These are phyloP conservation scores for Fomes fomentarius DNA, from an alignment of 1,284 basidiomycete species.

Conservation along the genomic window DNA sequence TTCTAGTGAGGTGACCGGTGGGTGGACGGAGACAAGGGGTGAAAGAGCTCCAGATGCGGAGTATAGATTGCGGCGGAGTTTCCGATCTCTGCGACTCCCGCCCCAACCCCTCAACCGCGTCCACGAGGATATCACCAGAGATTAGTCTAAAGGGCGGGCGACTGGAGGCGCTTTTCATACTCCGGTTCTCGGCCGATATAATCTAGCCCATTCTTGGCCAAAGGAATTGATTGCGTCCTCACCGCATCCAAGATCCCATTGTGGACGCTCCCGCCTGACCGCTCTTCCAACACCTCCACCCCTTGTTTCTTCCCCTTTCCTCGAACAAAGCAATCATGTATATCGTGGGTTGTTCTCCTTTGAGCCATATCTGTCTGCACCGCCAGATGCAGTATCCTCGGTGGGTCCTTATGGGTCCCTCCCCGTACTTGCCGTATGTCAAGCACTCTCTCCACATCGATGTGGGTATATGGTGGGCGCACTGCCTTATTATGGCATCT, in stretches of 20 bases:
- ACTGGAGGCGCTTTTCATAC: conserved; percentile 20
- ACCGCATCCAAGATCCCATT: conserved; percentile 8
- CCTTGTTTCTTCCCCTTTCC: not conserved
- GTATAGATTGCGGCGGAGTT: conserved; percentile 33
- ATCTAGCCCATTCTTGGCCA: conserved; percentile 20
- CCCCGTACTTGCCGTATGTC: not conserved
- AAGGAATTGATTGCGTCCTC: conserved; percentile 15
- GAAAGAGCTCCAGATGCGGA: conserved; percentile 24
- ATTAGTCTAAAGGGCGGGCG: conserved; percentile 19
- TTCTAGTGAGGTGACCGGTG: conserved; percentile 24
- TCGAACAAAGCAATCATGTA: not conserved
- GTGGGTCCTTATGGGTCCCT: conserved; percentile 28
- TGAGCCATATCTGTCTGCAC: no score
- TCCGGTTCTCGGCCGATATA: conserved; percentile 17
- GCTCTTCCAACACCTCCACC: no score
- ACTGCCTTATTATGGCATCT: not conserved
- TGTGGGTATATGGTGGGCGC: not conserved
- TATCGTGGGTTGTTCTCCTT: not conserved
- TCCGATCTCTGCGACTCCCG: conserved; percentile 11
- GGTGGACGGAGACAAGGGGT: conserved; percentile 19
- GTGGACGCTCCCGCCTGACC: conserved; percentile 9
- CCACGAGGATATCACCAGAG: conserved; percentile 24
- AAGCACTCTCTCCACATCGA: not conserved
- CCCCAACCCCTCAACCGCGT: conserved; percentile 6
- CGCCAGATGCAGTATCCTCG: conserved; percentile 3